Base-by-base conservation (phyloP, 805 yeast genomes). In the Diddensiella santjacobensis region DNA sequence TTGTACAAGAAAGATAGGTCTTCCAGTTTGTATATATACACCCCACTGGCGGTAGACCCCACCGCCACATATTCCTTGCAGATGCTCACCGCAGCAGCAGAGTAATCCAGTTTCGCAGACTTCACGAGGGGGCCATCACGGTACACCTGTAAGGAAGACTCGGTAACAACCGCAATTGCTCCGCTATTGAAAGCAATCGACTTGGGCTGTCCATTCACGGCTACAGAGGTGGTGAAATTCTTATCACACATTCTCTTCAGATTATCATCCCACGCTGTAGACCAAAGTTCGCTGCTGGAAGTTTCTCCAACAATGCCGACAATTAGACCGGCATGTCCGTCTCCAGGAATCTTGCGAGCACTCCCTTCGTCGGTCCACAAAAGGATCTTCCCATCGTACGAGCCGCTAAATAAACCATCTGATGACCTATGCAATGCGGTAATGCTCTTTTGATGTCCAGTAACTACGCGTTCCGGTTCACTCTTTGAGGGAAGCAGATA, bases 251-350 rank as follows among this genome's bases (percentile, higher is more conserved):
- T 52, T 11, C 66, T 57, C 59, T 76, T 78, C 40, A 89, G 58
- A 11, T 78, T 78, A 61, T 87, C 96, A 66, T 91, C 99, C 98
- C 98, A 93, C 2, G 90, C 95, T 18, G 80, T 71, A n/a, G 88
- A 73, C 45, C 72, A 66, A 17, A 79, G 58, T 0, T 64, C 59
- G 10, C 61, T 59, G 3, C 54, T 55, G 31, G 11, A 8, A 20
- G 56, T 59, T 15, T 43, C 44, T 22, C 48, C 15, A 15, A 77
- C 74, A 19, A 80, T 59, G 2, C 82, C 81, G 29, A 78, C 80
- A 40, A 91, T 75, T 53, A 83, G 75, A 55, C 89, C 88, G 0
- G 76, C 61, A 65, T 90, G 97, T 2, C 69, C 67, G 1, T 65
- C 62, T 11, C 75, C 74, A 11, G 60, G 57, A 8, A 74, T 57